A percentile compares a stretch with the other conserved stretches of the same genome.
phyloP scores from a whole-genome alignment of 176 grass and related monocot species.

The Chloris gayana region DNA sequence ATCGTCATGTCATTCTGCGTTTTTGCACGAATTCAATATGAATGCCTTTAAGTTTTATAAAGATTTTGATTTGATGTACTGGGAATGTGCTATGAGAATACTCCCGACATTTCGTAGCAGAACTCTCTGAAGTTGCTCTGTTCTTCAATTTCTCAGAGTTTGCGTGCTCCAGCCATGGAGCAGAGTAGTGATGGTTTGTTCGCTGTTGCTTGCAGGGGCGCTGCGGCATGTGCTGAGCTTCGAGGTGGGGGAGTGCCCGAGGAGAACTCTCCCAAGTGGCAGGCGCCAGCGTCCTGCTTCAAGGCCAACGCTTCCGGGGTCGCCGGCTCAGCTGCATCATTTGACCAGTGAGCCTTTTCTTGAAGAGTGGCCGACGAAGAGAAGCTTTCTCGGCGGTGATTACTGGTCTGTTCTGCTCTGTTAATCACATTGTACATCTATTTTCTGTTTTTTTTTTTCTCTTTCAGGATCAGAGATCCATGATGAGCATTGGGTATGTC shows the following conservation, averaged over 20 bases:
- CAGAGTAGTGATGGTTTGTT: not conserved
- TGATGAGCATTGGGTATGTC: too few species aligned
- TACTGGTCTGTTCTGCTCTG: too few species aligned
- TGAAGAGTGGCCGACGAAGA: not conserved
- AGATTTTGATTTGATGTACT: not conserved
- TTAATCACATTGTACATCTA: too few species aligned
- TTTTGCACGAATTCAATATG: not conserved
- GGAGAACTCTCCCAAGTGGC: conserved; percentile 36
- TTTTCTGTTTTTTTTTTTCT: too few species aligned
- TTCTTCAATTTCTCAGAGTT: not conserved
- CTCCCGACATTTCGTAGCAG: too few species aligned
- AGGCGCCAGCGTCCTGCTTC: conserved; percentile 61
- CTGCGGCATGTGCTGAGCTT: conserved; percentile 58
- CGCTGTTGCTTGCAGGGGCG: not conserved
- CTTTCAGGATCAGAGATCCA: too few species aligned
- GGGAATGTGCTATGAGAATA: too few species aligned
- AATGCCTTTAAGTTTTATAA: not conserved
- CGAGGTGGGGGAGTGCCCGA: conserved; percentile 35
- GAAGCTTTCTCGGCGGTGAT: too few species aligned
- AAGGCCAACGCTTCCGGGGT: not conserved
- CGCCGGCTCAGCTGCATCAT: not conserved
- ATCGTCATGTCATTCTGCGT: too few species aligned
- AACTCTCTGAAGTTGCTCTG: not conserved
- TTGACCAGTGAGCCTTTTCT: not conserved
- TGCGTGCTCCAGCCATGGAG: not conserved